Conservation (phyloP, 1,139 yeast genomes). For the Saccharomycopsis hybrid region DNA sequence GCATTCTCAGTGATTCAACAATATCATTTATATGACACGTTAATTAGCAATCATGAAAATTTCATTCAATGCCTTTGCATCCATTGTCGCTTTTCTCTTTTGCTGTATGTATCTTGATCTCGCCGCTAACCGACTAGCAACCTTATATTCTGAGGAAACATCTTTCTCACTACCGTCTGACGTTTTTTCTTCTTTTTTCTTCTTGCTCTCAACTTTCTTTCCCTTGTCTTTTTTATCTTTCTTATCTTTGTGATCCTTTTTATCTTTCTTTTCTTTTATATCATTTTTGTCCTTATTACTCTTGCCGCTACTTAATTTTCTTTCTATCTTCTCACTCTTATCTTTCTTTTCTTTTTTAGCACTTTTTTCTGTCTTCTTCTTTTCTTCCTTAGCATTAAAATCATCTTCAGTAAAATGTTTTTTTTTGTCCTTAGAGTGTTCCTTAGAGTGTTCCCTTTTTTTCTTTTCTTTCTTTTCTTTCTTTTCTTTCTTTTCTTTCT, state of each 20-base stretch:
- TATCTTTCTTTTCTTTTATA: slow-evolving; percentile 32
- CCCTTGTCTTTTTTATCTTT: slow-evolving; percentile 26
- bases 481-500: slow-evolving; percentile 25
- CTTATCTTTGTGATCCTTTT: no score
- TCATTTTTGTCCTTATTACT: slow-evolving; percentile 28
- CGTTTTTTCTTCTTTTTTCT: slow-evolving; percentile 31
- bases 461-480: slow-evolving; percentile 26
- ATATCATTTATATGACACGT: not conserved
- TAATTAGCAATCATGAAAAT: slow-evolving; percentile 74
- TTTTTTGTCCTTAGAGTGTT: no score
- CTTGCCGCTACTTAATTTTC: slow-evolving; percentile 28
- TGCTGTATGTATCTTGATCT: slow-evolving; percentile 84
- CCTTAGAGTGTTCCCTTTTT: no score
- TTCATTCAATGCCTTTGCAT: slow-evolving; percentile 80
- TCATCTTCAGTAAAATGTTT: no score
- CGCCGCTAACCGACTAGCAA: slow-evolving; percentile 65
- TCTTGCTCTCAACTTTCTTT: slow-evolving; percentile 30
- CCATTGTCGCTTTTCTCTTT: slow-evolving; percentile 87
- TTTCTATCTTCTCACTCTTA: slow-evolving; percentile 29
- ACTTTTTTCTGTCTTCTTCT: no score
- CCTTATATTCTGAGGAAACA: slow-evolving; percentile 28
- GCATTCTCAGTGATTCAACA: no score
- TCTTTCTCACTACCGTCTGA: no score
- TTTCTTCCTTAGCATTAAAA: no score
- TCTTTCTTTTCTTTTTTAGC: slow-evolving; percentile 29